Evolutionary conservation across 139 green algal species (phyloP), one percentile per base, ranked within the genome.

Genomic region (Chlorella sp.): DNA sequence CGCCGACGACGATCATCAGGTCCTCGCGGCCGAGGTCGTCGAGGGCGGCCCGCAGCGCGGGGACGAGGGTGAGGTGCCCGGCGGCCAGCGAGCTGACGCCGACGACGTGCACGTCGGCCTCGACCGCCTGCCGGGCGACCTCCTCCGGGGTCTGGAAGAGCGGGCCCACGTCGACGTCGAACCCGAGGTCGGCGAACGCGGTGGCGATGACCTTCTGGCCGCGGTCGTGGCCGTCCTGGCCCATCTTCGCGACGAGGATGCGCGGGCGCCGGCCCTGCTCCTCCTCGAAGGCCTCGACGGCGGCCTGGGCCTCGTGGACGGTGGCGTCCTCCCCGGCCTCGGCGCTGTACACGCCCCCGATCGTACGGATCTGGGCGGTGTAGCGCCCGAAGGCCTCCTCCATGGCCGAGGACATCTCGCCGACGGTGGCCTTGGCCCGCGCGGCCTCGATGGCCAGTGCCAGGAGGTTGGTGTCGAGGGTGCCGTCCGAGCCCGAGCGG

Each of bases 181-280:
- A 92, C 0, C 87, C 87, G 2, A 92, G 70, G 67, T 92, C 87
- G 6, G 87, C 87, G 29, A 92, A 55, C n/a, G 87, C 87, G 0
- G 78, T 88, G 17, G 87, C 87, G 72, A 92, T 86, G 26, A 93
- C 82, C 60, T 82, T 71, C 68, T 69, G 26, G 27, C 83, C 83
- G 2, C 87, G 68, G 77, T 93, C 87, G 67, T 92, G 87, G 14
- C 87, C 87, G 65, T 93, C 87, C 67, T 83, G 75, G 1, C 82
- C 82, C 84, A 89, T 86, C 80, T 92, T 92, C 3, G 87, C 87
- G 0, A 92, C 67, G 1, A 92, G 77, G 30, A 92, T 91, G 33
- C 87, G 81, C n/a, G 87, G 87, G 3, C 85, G 75, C 10, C 87
- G 64, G 1, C 87, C 87, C 23, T 68, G 62, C 3, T 36, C 55